These are phyloP conservation scores for Annona cherimola DNA, from an alignment of 164 flowering plant genomes.

Conservation along the genomic window DNA sequence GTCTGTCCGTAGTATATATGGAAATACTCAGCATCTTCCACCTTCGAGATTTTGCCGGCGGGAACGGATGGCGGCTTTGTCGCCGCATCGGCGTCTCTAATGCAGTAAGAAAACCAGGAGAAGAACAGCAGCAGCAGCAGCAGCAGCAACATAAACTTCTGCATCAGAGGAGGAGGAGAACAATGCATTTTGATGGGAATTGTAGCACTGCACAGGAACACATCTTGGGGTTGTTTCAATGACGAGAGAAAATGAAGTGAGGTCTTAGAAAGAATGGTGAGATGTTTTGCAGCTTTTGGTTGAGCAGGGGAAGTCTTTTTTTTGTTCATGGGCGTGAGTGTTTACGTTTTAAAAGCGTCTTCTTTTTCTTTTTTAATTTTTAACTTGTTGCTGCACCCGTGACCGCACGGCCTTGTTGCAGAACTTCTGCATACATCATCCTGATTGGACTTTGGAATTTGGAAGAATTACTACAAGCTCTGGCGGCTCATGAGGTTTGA, in stretches of 20 bases:
- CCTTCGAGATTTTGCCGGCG: constrained; percentile 52
- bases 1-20: constrained; percentile 83
- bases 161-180: not conserved
- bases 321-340: constrained; percentile 6
- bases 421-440: too few species aligned
- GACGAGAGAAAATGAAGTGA: not conserved
- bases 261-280: not conserved
- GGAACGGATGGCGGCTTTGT: constrained; percentile 24
- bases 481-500: too few species aligned
- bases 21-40: constrained; percentile 67
- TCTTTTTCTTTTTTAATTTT: not conserved
- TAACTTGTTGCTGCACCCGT: constrained; percentile 3
- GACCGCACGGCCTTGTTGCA: constrained; percentile 3
- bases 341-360: not conserved
- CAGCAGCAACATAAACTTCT: too few species aligned
- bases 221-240: not conserved
- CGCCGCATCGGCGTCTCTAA: not conserved
- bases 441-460: too few species aligned
- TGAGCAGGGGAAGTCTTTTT: not conserved
- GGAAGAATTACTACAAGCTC: too few species aligned
- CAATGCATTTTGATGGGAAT: not conserved
- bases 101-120: not conserved
- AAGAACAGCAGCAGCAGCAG: not conserved
- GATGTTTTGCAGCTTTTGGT: constrained; percentile 7
- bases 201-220: too few species aligned